A percentile compares a stretch with the other conserved stretches of the same genome.
Evolutionary conservation across 2,329 filamentous ascomycete species (phyloP).

Genomic region (Colletotrichum filicis): DNA sequence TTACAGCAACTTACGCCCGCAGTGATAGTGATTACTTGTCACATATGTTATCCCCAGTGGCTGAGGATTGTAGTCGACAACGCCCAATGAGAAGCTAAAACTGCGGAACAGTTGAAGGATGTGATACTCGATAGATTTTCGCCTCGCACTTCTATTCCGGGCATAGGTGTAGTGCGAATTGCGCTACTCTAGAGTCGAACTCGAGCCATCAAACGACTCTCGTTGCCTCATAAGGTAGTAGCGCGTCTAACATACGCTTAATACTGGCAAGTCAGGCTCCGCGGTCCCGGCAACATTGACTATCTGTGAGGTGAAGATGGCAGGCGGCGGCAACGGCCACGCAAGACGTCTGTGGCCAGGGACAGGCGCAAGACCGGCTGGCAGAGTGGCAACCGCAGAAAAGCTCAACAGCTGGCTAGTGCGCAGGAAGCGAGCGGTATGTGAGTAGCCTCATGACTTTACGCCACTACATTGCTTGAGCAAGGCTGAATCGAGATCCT

Average conservation of each 20-base stretch:
- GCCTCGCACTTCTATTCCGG: slow-evolving; percentile 9
- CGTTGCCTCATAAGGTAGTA: neutral
- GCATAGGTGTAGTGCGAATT: neutral
- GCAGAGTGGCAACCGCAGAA: neutral
- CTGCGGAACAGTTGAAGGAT: neutral
- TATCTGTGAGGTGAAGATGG: neutral
- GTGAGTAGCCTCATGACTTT: neutral
- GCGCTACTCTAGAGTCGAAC: neutral
- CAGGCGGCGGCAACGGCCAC: neutral
- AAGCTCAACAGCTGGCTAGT: neutral
- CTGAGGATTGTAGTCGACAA: neutral
- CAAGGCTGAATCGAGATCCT: slow-evolving; percentile 25
- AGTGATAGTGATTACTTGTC: neutral
- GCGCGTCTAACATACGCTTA: neutral
- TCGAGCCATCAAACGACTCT: neutral
- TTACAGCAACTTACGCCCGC: neutral
- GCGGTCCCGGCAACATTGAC: neutral
- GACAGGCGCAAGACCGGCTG: neutral
- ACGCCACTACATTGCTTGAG: neutral
- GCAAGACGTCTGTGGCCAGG: neutral
- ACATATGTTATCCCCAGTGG: neutral
- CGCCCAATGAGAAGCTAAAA: slow-evolving; percentile 1
- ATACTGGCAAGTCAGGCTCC: neutral
- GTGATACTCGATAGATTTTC: neutral
- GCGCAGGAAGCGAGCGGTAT: neutral